These are phyloP conservation scores for Astragalus glycyphyllos DNA, from an alignment of 306 rosid species.

Conservation along the genomic window DNA sequence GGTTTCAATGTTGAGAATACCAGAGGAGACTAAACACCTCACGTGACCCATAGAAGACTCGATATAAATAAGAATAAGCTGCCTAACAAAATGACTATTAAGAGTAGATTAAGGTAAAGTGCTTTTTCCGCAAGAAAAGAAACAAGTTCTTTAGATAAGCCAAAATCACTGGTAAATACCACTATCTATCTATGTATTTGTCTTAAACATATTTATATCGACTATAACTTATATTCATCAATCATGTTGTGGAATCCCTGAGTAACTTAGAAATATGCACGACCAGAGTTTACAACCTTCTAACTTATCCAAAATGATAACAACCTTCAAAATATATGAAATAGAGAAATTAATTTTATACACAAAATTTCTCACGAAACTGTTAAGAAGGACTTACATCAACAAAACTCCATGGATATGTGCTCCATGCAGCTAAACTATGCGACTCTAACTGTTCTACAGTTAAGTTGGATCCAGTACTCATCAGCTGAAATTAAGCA, in stretches of 20 bases:
- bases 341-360: slow-evolving; percentile 6
- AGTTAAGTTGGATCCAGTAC: slow-evolving; percentile 59
- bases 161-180: slow-evolving; percentile 19
- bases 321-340: not conserved
- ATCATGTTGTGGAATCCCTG: too few relatives aligned
- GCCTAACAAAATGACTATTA: slow-evolving; percentile 6
- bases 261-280: too few relatives aligned
- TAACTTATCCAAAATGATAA: too few relatives aligned
- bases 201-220: not conserved
- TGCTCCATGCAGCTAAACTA: slow-evolving; percentile 71
- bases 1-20: slow-evolving; percentile 15
- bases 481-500: slow-evolving; percentile 55
- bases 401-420: slow-evolving; percentile 48
- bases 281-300: too few relatives aligned
- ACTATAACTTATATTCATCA: slow-evolving; percentile 13
- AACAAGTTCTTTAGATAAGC: slow-evolving; percentile 36
- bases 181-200: not conserved
- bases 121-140: slow-evolving; percentile 8
- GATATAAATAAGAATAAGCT: not conserved
- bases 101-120: slow-evolving; percentile 12
- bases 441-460: slow-evolving; percentile 68
- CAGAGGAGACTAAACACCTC: slow-evolving; percentile 4
- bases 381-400: slow-evolving; percentile 56
- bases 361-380: not conserved
- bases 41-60: slow-evolving; percentile 7